Evolutionary conservation across 148 eudicot species (phyloP), one percentile per base, ranked within the genome.

Genomic region (Gaultheria prostrata): DNA sequence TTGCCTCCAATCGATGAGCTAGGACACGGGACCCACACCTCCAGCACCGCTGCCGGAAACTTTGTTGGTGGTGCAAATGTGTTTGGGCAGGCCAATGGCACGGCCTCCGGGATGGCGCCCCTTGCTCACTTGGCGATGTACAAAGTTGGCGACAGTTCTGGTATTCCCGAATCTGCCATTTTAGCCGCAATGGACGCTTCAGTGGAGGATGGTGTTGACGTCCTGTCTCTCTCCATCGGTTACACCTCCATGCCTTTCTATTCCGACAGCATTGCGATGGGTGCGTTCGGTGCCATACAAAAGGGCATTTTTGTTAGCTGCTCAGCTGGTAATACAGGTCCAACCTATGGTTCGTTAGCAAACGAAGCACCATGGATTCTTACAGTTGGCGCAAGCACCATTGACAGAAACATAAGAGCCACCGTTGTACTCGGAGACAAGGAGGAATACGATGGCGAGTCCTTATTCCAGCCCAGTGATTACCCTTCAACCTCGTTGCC

Each of bases 301-400:
- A 88, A 87, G 56, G 95, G 97, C 0, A 84, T 91, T 3, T 86
- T 94, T 71, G 91, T 92, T 5, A 89, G 94, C 13, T 87, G 87
- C 28, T 87, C 98, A 0, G 95, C 94, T 0, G 98, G 95, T 1
- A 94, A 94, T 39, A 4, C 45, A 0, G 95, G 98, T 2, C 91
- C 92, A 0, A 12, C 0, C 7, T 28, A 12, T 0, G 51, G 53
- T 21, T 1, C 84, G 0, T n/a, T 89, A 11, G 13, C 50, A 0
- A 87, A 87, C 30, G 89, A 71, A 11, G 86, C 89, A 28, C 89
- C 89, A 4, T 87, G 89, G 89, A 73, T 84, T 63, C 85, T 87
- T 12, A 87, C 89, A 0, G 89, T 87, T 18, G 89, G 87, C 1
- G 89, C 89, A 30, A 87, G 89, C 86, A 87, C 89, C 12, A 61